phyloP scores from a whole-genome alignment of 345 rosid species.

The Punica granatum region DNA sequence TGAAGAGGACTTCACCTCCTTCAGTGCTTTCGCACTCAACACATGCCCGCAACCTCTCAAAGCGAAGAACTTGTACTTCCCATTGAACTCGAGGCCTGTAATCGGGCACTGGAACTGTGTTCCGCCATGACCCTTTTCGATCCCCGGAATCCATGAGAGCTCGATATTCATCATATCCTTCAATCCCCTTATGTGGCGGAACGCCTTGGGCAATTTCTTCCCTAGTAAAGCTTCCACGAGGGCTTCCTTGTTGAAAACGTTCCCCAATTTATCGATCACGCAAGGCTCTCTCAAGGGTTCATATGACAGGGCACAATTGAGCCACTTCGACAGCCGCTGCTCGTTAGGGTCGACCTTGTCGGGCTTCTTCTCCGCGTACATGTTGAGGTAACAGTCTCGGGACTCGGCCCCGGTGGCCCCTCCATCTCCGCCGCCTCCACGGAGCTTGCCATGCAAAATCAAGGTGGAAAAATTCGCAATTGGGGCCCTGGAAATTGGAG shows the following conservation, averaged over 20 bases:
- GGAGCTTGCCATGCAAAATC: conserved; percentile 42
- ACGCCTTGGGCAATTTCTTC: conserved; percentile 67
- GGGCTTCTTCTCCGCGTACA: conserved; percentile 93
- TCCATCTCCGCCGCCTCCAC: conserved; percentile 98
- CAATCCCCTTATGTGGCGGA: conserved; percentile 63
- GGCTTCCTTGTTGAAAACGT: conserved; percentile 74
- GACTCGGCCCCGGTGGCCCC: conserved; percentile 97
- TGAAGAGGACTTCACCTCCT: conserved; percentile 77
- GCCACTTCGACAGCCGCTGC: conserved; percentile 83
- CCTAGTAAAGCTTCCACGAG: conserved; percentile 62
- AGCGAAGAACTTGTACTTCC: conserved; percentile 66
- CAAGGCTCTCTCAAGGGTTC: conserved; percentile 80
- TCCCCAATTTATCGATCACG: conserved; percentile 77
- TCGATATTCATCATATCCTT: conserved; percentile 73
- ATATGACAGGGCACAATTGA: conserved; percentile 68
- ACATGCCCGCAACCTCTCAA: conserved; percentile 84
- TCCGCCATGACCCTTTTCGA: conserved; percentile 21
- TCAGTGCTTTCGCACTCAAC: conserved; percentile 83
- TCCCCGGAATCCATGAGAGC: conserved; percentile 46
- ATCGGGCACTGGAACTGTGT: conserved; percentile 76
- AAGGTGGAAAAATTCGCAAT: conserved; percentile 56
- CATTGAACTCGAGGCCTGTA: conserved; percentile 76
- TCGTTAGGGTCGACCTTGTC: conserved; percentile 90
- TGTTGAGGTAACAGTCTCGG: conserved; percentile 91
- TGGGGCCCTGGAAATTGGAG: conserved; percentile 28